Evolutionary conservation across 2,329 filamentous ascomycete genomes (phyloP).

Genomic region (Xylaria sp.): DNA sequence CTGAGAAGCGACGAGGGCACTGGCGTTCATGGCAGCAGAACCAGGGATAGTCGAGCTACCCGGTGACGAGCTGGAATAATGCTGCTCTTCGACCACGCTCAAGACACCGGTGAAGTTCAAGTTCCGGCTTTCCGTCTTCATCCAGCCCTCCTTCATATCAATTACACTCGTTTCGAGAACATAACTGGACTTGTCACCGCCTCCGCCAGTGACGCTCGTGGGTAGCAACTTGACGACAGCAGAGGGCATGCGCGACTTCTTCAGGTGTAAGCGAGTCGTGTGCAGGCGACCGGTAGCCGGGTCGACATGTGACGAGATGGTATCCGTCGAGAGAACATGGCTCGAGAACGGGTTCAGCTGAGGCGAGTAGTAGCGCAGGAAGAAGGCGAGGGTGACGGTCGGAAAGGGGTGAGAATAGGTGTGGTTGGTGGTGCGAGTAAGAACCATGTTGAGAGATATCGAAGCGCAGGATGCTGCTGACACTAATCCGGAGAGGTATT

Average conservation of each 20-base stretch:
- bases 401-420: conserved; percentile 77
- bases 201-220: conserved; percentile 61
- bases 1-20: conserved; percentile 9
- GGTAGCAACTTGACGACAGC: conserved; percentile 73
- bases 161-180: conserved; percentile 76
- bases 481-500: background rate
- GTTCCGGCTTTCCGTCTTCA: conserved; percentile 75
- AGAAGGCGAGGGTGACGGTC: conserved; percentile 82
- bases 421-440: conserved; percentile 61
- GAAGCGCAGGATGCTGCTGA: background rate
- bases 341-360: conserved; percentile 71
- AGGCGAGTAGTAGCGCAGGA: conserved; percentile 73
- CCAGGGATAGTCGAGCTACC: conserved; percentile 26
- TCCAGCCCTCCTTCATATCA: conserved; percentile 74
- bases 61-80: conserved; percentile 48
- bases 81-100: conserved; percentile 70
- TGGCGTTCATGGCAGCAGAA: conserved; percentile 30
- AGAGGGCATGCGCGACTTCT: conserved; percentile 71
- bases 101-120: conserved; percentile 77
- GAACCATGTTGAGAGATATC: conserved; percentile 46
- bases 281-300: conserved; percentile 67
- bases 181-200: conserved; percentile 66
- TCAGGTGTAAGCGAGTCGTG: conserved; percentile 74
- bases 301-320: conserved; percentile 69
- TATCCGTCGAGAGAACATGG: conserved; percentile 79